Conservation (phyloP, 1,139 yeast genomes). For the Kodamaea plutei region DNA sequence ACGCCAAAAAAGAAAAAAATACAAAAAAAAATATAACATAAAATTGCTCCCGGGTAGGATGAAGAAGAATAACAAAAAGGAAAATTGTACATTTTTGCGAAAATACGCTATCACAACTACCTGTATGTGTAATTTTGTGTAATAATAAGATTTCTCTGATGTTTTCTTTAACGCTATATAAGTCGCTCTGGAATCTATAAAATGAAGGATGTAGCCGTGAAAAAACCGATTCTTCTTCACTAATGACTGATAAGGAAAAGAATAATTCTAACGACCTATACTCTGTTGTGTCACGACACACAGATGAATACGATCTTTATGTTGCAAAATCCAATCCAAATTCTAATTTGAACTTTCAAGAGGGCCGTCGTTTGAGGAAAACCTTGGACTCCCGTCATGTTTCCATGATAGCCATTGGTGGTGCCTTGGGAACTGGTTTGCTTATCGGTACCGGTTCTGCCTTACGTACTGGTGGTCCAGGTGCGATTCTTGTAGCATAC, state of each 20-base stretch:
- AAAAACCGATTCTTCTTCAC: too few relatives aligned
- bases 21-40: too few relatives aligned
- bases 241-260: constrained; percentile 21
- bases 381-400: constrained; percentile 67
- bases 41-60: too few relatives aligned
- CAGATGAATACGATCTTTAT: constrained; percentile 47
- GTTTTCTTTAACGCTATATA: too few relatives aligned
- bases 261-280: constrained; percentile 20
- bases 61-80: too few relatives aligned
- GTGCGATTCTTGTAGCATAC: constrained; percentile 59
- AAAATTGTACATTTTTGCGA: too few relatives aligned
- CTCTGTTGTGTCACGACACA: constrained; percentile 39
- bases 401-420: constrained; percentile 65
- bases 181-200: too few relatives aligned
- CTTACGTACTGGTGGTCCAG: constrained; percentile 65
- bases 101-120: too few relatives aligned
- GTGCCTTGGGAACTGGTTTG: constrained; percentile 61
- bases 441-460: constrained; percentile 70
- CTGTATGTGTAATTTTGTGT: too few relatives aligned
- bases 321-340: constrained; percentile 45
- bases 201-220: too few relatives aligned
- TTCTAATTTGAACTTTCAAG: constrained; percentile 27
- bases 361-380: constrained; percentile 56
- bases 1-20: too few relatives aligned
- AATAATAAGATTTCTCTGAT: too few relatives aligned